Conservation (phyloP, 2,329 filamentous ascomycete species). For the Neofusicoccum cordaticola region DNA sequence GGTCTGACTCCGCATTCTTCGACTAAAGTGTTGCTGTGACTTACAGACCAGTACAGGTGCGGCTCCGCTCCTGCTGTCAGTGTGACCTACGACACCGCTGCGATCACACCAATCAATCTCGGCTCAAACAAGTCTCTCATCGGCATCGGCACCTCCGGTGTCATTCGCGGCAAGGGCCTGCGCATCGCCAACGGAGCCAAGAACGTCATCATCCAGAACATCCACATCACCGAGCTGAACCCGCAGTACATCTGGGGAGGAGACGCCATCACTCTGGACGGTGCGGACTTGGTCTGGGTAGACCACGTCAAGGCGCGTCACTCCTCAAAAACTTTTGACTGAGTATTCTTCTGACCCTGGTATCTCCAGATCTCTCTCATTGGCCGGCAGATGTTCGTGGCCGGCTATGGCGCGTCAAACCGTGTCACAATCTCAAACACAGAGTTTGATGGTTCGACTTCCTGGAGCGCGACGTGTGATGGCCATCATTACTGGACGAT, state of each 20-base stretch:
- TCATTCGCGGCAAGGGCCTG: constrained; percentile 59
- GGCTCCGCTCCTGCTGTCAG: constrained; percentile 45
- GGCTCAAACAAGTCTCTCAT: constrained; percentile 58
- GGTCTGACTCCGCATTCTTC: constrained; percentile 42
- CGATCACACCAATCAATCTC: constrained; percentile 50
- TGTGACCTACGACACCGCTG: constrained; percentile 52
- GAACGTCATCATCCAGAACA: constrained; percentile 53
- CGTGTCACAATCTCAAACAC: constrained; percentile 61
- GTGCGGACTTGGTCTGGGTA: constrained; percentile 27
- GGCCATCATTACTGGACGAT: constrained; percentile 60
- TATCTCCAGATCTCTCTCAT: constrained; percentile 49
- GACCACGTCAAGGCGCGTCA: constrained; percentile 23
- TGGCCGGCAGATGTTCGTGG: constrained; percentile 60
- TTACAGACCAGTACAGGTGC: constrained; percentile 54
- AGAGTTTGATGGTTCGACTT: constrained; percentile 55
- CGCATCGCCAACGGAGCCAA: constrained; percentile 39
- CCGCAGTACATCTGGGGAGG: constrained; percentile 37
- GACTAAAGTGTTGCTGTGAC: constrained; percentile 39
- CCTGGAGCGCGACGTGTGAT: constrained; percentile 59
- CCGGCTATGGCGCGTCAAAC: constrained; percentile 53
- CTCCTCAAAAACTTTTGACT: no score
- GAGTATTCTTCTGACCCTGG: background rate
- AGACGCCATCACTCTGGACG: constrained; percentile 34
- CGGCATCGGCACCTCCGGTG: constrained; percentile 51
- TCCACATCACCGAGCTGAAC: constrained; percentile 45